A percentile compares a stretch with the other conserved stretches of the same genome.
These are phyloP conservation scores for Penicillium hesseltinei DNA, from an alignment of 2,329 filamentous ascomycete species.

Conservation along the genomic window DNA sequence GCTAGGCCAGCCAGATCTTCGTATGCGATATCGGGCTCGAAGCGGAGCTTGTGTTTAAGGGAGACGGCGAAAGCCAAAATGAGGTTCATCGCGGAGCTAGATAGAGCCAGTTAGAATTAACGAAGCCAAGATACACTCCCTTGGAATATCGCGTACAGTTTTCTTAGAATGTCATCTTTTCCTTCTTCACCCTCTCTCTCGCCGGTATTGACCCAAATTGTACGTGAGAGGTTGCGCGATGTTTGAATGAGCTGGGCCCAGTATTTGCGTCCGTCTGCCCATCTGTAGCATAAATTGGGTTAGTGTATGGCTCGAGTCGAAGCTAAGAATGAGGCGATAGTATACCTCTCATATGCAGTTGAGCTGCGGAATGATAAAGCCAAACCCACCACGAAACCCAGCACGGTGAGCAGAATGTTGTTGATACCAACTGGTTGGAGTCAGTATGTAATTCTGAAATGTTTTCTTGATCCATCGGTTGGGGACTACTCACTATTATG, in stretches of 20 bases:
- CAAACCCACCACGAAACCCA: slow-evolving; percentile 78
- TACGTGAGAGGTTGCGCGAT: slow-evolving; percentile 60
- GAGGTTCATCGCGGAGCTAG: slow-evolving; percentile 66
- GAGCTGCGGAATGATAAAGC: slow-evolving; percentile 74
- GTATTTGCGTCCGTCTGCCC: slow-evolving; percentile 62
- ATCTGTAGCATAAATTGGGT: slow-evolving; percentile 31
- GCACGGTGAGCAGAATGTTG: slow-evolving; percentile 69
- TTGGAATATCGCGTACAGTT: slow-evolving; percentile 48
- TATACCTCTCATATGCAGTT: slow-evolving; percentile 69
- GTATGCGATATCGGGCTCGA: slow-evolving; percentile 77
- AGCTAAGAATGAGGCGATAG: not conserved
- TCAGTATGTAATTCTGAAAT: not conserved
- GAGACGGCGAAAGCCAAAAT: slow-evolving; percentile 74
- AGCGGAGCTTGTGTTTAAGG: slow-evolving; percentile 78
- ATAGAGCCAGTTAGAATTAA: slow-evolving; percentile 9
- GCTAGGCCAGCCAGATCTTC: slow-evolving; percentile 69
- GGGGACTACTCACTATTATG: slow-evolving; percentile 35
- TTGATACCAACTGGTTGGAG: slow-evolving; percentile 53
- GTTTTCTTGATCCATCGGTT: not conserved
- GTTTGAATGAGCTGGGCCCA: slow-evolving; percentile 59
- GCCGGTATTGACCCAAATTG: slow-evolving; percentile 76
- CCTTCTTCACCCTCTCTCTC: slow-evolving; percentile 58
- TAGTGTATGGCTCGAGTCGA: not conserved
- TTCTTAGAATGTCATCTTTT: slow-evolving; percentile 68
- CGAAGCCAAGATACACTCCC: not conserved